phyloP scores from a whole-genome alignment of 106 monocot species.

The Dioscorea zingiberensis region DNA sequence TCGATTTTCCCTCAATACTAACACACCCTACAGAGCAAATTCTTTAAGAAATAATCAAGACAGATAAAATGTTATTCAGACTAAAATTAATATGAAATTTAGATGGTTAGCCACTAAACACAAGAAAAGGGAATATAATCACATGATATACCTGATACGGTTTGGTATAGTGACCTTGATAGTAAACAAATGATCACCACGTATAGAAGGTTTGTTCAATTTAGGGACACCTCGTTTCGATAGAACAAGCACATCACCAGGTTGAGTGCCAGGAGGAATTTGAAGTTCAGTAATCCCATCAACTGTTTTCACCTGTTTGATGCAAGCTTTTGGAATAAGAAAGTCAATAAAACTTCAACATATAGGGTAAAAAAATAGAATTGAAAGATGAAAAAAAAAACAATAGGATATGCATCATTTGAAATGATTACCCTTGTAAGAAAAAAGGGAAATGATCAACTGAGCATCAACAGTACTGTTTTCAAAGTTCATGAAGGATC shows the following conservation, averaged over 20 bases:
- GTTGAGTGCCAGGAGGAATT: conserved; percentile 94
- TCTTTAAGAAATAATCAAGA: no score
- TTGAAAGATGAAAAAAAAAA: neutral
- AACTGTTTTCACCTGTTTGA: conserved; percentile 89
- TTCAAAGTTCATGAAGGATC: no score
- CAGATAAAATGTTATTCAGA: no score
- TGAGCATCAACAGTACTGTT: no score
- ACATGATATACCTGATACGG: conserved; percentile 61
- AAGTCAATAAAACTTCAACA: conserved; percentile 22
- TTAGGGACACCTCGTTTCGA: conserved; percentile 85
- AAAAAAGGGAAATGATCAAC: no score
- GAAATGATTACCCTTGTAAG: no score
- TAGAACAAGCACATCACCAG: conserved; percentile 86
- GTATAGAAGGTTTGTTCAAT: conserved; percentile 86
- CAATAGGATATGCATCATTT: neutral
- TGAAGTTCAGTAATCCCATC: conserved; percentile 86
- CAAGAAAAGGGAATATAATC: no score
- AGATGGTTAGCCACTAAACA: no score
- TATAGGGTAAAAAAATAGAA: neutral
- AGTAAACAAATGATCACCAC: conserved; percentile 98
- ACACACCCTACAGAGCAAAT: no score
- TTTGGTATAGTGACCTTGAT: conserved; percentile 88
- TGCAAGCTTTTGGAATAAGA: conserved; percentile 37
- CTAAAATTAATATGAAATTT: no score
- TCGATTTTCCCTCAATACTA: no score